A percentile compares a stretch with the other conserved stretches of the same genome.
Evolutionary conservation across 306 rosid species (phyloP).

Genomic region (Cicer bijugum): DNA sequence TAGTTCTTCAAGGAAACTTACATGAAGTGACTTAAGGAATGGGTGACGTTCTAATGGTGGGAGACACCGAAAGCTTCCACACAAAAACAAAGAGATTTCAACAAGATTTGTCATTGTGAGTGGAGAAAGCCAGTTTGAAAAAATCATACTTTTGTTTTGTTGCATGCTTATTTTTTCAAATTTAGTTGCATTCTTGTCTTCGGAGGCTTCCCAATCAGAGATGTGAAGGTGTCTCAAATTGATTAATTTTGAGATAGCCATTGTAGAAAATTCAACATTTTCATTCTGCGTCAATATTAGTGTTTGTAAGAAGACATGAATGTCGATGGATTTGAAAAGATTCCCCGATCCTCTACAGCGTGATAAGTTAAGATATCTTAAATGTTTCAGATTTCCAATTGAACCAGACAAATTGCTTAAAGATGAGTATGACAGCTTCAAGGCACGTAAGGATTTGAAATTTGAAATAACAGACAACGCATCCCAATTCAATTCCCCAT

Average conservation of each 20-base stretch:
- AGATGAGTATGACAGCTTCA: background rate
- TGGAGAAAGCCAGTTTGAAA: background rate
- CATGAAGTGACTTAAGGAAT: constrained; percentile 8
- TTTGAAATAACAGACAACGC: background rate
- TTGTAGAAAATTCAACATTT: background rate
- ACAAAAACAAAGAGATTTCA: background rate
- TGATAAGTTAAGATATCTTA: background rate
- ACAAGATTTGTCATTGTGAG: background rate
- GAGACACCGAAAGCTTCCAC: background rate
- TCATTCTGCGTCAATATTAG: background rate
- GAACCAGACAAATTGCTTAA: background rate
- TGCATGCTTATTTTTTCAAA: background rate
- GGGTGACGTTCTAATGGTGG: constrained; percentile 9
- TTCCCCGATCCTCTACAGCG: background rate
- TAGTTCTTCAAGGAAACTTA: constrained; percentile 1
- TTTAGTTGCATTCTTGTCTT: too few species aligned
- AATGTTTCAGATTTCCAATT: background rate
- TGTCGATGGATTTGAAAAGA: background rate
- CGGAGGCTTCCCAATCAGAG: too few species aligned
- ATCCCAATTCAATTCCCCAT: background rate
- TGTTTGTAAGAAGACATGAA: background rate
- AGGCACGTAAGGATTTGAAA: background rate
- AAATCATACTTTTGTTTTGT: background rate
- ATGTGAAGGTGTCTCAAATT: background rate
- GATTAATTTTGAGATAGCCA: background rate